phyloP scores from a whole-genome alignment of 2,329 filamentous ascomycete genomes.

The Pseudogymnoascus sp. region DNA sequence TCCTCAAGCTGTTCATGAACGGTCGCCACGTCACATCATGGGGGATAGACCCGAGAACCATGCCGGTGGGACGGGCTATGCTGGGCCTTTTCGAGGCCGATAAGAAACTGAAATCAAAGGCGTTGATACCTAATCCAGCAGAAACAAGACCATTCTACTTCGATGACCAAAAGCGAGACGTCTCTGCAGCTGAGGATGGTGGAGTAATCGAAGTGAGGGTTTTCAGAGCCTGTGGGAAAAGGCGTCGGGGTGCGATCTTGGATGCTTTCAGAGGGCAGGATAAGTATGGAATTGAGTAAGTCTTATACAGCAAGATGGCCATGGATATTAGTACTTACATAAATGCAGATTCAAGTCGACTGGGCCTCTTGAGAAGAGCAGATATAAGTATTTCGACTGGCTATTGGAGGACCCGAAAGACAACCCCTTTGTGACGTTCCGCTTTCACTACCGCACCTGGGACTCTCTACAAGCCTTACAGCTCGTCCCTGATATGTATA shows the following conservation, averaged over 20 bases:
- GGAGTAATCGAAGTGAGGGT: constrained; percentile 48
- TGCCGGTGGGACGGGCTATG: constrained; percentile 35
- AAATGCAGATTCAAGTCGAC: constrained; percentile 41
- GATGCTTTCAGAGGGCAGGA: constrained; percentile 41
- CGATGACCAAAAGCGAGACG: constrained; percentile 23
- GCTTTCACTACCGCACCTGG: constrained; percentile 51
- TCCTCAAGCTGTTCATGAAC: constrained; percentile 51
- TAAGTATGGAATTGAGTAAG: constrained; percentile 48
- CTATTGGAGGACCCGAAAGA: constrained; percentile 44
- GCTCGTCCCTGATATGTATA: constrained; percentile 31
- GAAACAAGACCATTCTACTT: constrained; percentile 47
- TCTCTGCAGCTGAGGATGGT: constrained; percentile 43
- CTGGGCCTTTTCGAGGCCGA: constrained; percentile 44
- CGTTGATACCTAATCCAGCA: constrained; percentile 32
- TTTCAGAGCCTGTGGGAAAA: constrained; percentile 45
- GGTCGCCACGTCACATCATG: constrained; percentile 45
- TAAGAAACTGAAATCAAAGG: constrained; percentile 34
- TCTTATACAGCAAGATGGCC: constrained; percentile 15
- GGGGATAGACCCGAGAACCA: constrained; percentile 38
- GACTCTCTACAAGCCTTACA: constrained; percentile 41
- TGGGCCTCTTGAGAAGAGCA: constrained; percentile 41
- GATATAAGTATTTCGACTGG: constrained; percentile 32
- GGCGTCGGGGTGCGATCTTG: constrained; percentile 36
- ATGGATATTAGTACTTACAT: not conserved
- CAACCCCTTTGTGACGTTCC: constrained; percentile 45